Base-by-base conservation (phyloP, 2,329 filamentous ascomycete genomes). In the Ceratocystis eucalypticola region DNA sequence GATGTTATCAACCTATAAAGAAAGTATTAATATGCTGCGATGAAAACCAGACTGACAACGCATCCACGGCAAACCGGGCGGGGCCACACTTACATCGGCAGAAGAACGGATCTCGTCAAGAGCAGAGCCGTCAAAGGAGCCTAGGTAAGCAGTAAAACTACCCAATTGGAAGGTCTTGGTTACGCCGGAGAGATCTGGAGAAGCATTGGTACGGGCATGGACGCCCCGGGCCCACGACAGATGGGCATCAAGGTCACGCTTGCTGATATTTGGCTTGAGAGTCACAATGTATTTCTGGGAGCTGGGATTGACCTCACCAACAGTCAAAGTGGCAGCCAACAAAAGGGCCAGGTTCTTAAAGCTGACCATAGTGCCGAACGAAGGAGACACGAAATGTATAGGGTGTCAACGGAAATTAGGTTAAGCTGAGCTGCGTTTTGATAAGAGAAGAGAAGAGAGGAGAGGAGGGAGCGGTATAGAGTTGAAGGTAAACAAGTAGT, bases 241-340 rank as follows among this genome's bases (percentile, higher is more conserved):
- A 65, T 78, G 76, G 41, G 70, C 68, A n/a, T 74, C 73, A 30
- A 77, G 69, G n/a, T 73, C 70, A 0, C 71, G 68, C 17, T 71
- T 68, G 15, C 69, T 69, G 53, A 75, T 70, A 41, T 73, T 72
- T 7, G 74, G 71, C 71, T 79, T 77, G 22, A 80, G 69, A 44
- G 77, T 80, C 71, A 80, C 71, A 66, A 80, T 80, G 71, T 79
- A 80, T 69, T 75, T 78, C 69, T 73, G 74, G 61, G 75, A 70
- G 50, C 77, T 69, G 8, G 69, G 63, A 63, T 67, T 69, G 30
- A 66, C 68, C 62, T 70, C 68, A 6, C 67, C 67, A 44, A 71
- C 63, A 33, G 73, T 72, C 50, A 71, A 61, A 22, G 69, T 48
- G 64, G 69, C 65, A 22, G 62, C 62, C 25, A 68, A 59, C 41